These are phyloP conservation scores for Pezicula rhizophila DNA, from an alignment of 2,329 filamentous ascomycete species.

Conservation along the genomic window DNA sequence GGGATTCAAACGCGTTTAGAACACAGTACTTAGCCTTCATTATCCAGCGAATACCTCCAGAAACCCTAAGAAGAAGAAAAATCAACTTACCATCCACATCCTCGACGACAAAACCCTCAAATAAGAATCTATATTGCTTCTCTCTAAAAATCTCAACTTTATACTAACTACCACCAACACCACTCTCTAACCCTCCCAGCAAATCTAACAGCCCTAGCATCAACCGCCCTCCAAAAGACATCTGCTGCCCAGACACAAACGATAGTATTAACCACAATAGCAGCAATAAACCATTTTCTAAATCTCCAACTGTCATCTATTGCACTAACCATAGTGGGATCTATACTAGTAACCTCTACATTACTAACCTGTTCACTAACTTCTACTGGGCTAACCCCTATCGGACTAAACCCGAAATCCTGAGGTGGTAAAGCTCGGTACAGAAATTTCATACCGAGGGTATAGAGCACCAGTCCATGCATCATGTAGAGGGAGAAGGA, in stretches of 20 bases:
- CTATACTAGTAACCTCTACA: no score
- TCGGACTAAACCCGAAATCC: neutral
- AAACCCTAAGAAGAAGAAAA: no score
- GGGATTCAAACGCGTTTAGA: no score
- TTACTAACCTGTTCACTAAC: no score
- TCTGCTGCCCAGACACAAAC: conserved; percentile 46
- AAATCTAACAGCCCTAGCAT: conserved; percentile 40
- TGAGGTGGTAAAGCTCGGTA: neutral
- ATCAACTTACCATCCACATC: no score
- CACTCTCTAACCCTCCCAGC: conserved; percentile 37
- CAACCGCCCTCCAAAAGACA: conserved; percentile 49
- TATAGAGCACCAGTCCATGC: conserved; percentile 42
- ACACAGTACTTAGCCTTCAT: no score
- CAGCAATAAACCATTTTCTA: conserved; percentile 15
- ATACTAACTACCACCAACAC: neutral
- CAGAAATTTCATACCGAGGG: conserved; percentile 12
- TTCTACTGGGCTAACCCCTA: no score
- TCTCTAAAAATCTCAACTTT: neutral
- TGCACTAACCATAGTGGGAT: no score
- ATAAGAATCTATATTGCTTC: neutral
- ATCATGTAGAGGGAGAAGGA: conserved; percentile 50
- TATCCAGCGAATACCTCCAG: no score
- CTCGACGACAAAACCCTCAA: neutral
- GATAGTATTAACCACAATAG: conserved; percentile 32
- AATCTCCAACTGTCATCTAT: neutral